Conservation (phyloP, 176 grass and related monocot species). For the Oryza nivara region DNA sequence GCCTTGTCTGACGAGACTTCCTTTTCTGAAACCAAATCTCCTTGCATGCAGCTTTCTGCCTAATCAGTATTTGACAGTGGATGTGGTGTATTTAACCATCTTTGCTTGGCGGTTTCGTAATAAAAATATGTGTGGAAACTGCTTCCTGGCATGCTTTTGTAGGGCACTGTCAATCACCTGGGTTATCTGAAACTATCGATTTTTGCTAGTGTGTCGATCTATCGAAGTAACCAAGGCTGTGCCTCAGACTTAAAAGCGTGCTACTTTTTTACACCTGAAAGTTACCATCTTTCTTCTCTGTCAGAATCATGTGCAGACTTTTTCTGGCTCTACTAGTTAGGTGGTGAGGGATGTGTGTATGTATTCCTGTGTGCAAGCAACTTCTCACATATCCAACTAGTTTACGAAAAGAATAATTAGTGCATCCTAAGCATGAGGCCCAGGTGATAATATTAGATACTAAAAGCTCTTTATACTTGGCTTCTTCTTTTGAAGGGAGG, state of each 20-base stretch:
- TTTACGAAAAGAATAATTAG: conserved; percentile 65
- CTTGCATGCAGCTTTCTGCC: conserved; percentile 39
- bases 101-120: conserved; percentile 28
- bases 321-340: conserved; percentile 40
- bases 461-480: conserved; percentile 49
- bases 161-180: conserved; percentile 31
- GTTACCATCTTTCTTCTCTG: conserved; percentile 47
- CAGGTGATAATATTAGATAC: conserved; percentile 69
- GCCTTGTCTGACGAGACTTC: background rate
- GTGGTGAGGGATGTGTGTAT: conserved; percentile 41
- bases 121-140: conserved; percentile 23
- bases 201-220: conserved; percentile 40
- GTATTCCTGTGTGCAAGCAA: conserved; percentile 41
- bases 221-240: conserved; percentile 26
- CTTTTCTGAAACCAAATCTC: conserved; percentile 7
- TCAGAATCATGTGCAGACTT: conserved; percentile 50
- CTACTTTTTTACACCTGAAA: conserved; percentile 59
- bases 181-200: conserved; percentile 34
- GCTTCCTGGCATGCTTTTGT: conserved; percentile 35
- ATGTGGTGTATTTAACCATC: conserved; percentile 37
- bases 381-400: conserved; percentile 47
- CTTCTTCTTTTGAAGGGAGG: conserved; percentile 48
- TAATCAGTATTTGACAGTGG: conserved; percentile 49
- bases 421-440: conserved; percentile 54
- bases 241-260: conserved; percentile 11